Base-by-base conservation (phyloP, 1,284 basidiomycete species). In the Ceratobasidium papillatum region DNA sequence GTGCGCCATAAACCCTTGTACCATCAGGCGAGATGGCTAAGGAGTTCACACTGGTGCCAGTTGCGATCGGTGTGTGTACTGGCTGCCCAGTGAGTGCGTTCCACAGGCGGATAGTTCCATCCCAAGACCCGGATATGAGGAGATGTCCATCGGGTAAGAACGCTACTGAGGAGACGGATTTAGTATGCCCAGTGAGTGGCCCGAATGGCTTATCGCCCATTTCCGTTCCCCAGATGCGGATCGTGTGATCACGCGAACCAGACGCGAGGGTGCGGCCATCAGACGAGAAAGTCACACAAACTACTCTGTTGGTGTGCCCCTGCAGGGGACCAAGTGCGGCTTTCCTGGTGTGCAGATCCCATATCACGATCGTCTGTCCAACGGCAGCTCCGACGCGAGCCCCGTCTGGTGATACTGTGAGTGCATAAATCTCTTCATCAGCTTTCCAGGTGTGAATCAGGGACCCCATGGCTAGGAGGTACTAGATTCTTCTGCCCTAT, bases 21-120 rank as follows among this genome's bases (percentile, higher is more conserved):
- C 68, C 69, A 52, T 75, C 69, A 41, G 69, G 74, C 30, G 74
- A 75, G 47, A 72, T 47, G 14, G 41, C 58, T 9, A 73, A 19
- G 30, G 64, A 74, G 12, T 34, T 19, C 27, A 68, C 19, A 45
- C 19, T 19, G 12, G 43, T 19, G 19, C 56, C 22, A 8, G 34
- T n/a, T 14, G 12, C 17, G 14, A 59, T 19, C 12, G 56, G 22
- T 32, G 43, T 45, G 12, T n/a, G n/a, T n/a, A n/a, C n/a, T n/a
- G n/a, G n/a, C n/a, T n/a, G n/a, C n/a, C n/a, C n/a, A n/a, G n/a
- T n/a, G n/a, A n/a, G n/a, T n/a, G n/a, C n/a, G n/a, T n/a, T n/a
- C n/a, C n/a, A n/a, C n/a, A n/a, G n/a, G n/a, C n/a, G n/a, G n/a
- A n/a, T n/a, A n/a, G n/a, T n/a, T n/a, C n/a, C n/a, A n/a, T n/a